phyloP scores from a whole-genome alignment of 768 basidiomycete genomes.

The Gloeopeniophorella convolvens region DNA sequence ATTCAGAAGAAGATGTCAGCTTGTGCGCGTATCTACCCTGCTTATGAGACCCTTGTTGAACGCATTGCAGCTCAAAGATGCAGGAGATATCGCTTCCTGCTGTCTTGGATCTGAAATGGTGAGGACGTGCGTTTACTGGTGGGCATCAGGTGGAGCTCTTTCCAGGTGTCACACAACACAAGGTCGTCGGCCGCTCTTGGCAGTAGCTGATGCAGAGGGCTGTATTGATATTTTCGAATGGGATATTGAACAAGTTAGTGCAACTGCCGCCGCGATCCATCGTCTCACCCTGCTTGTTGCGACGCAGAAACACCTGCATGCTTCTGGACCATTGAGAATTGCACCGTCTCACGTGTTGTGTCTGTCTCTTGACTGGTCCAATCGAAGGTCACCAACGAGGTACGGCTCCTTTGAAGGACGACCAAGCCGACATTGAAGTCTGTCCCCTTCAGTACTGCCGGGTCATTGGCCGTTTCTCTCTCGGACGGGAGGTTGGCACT shows the following conservation, averaged over 20 bases:
- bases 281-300: not conserved
- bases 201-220: conserved; percentile 83
- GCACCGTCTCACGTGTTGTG: conserved; percentile 58
- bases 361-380: conserved; percentile 92
- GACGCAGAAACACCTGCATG: conserved; percentile 28
- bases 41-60: not conserved
- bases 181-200: conserved; percentile 45
- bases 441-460: conserved; percentile 35
- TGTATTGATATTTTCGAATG: conserved; percentile 59
- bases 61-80: conserved; percentile 39
- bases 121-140: not conserved
- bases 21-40: not conserved
- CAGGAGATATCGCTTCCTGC: conserved; percentile 74
- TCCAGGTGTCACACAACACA: conserved; percentile 53
- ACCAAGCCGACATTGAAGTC: not conserved
- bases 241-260: conserved; percentile 41
- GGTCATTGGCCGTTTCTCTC: conserved; percentile 69
- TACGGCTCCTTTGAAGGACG: conserved; percentile 27
- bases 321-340: conserved; percentile 40
- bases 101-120: conserved; percentile 96
- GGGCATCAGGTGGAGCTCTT: not conserved
- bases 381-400: conserved; percentile 47
- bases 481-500: conserved; percentile 75
- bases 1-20: conserved; percentile 34
- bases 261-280: not conserved